These are phyloP conservation scores for Fusarium sp. DNA, from an alignment of 2,329 filamentous ascomycete species.

Conservation along the genomic window DNA sequence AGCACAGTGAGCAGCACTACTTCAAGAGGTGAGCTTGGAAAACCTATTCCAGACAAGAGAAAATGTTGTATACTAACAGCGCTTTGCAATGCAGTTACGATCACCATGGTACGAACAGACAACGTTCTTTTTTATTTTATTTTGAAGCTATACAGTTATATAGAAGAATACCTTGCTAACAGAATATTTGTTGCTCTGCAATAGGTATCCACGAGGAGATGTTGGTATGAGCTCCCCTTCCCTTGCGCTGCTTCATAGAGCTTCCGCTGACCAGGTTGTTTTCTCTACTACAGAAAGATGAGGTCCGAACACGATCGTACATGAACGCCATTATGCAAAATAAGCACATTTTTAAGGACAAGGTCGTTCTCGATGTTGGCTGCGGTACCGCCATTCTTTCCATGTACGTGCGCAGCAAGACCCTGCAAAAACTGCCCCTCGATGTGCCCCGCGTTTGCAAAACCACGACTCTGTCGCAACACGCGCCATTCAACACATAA, in stretches of 20 bases:
- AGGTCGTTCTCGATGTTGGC: constrained; percentile 93
- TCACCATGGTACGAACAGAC: constrained; percentile 80
- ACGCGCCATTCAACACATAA: constrained; percentile 1
- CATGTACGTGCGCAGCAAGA: constrained; percentile 74
- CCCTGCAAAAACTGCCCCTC: constrained; percentile 19
- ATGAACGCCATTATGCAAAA: constrained; percentile 98
- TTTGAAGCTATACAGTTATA: constrained; percentile 3
- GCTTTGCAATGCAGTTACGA: constrained; percentile 77
- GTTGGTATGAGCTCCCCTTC: constrained; percentile 75
- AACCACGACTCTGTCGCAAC: constrained; percentile 1
- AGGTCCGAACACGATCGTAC: constrained; percentile 95
- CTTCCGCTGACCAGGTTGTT: constrained; percentile 36
- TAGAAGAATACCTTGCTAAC: constrained; percentile 28
- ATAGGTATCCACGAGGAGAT: constrained; percentile 97
- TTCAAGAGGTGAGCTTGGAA: constrained; percentile 83
- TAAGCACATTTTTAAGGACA: constrained; percentile 87
- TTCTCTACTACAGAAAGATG: constrained; percentile 80
- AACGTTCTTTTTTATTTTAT: constrained; percentile 48
- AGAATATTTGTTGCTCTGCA: constrained; percentile 49
- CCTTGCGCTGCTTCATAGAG: constrained; percentile 22
- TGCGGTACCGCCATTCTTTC: constrained; percentile 98
- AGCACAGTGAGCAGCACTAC: constrained; percentile 98
- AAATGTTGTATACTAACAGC: constrained; percentile 51
- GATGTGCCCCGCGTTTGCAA: constrained; percentile 32
- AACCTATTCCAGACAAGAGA: constrained; percentile 1